Conservation (phyloP, 1,284 basidiomycete species). For the Ganoderma meredithae region DNA sequence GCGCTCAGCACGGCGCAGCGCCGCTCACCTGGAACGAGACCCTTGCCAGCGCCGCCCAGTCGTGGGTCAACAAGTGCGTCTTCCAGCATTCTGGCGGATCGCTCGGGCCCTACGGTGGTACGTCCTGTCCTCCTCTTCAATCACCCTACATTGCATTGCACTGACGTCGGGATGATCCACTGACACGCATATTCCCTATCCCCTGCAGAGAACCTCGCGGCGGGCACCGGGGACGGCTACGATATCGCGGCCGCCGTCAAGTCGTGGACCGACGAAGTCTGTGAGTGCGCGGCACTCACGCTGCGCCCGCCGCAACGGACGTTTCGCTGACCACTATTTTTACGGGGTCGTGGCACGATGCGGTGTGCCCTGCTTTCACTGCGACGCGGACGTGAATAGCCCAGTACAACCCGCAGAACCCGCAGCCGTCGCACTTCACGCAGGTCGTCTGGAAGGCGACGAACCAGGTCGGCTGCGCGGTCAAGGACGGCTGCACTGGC, state of each 20-base stretch:
- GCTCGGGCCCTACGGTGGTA: slow-evolving; percentile 68
- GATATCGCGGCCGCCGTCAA: background rate
- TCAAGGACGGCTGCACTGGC: slow-evolving; percentile 52
- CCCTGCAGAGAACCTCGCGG: slow-evolving; percentile 64
- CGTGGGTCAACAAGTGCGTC: slow-evolving; percentile 69
- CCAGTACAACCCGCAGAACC: slow-evolving; percentile 63
- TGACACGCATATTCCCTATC: no score
- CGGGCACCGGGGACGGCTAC: background rate
- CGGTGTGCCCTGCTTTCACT: no score
- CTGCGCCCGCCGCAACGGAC: no score
- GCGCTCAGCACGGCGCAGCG: slow-evolving; percentile 65
- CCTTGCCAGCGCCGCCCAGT: slow-evolving; percentile 63
- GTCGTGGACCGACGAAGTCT: background rate
- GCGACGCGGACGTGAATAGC: slow-evolving; percentile 41
- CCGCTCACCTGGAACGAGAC: slow-evolving; percentile 64
- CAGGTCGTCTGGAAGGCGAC: slow-evolving; percentile 75
- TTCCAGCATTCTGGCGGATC: slow-evolving; percentile 71
- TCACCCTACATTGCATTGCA: no score
- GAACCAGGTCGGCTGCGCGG: slow-evolving; percentile 68
- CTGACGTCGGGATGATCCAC: no score
- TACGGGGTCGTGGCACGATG: no score
- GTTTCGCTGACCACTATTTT: no score
- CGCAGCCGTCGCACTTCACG: slow-evolving; percentile 70
- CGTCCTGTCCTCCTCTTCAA: slow-evolving; percentile 25
- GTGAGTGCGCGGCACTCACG: background rate